Conservation (phyloP, 306 rosid species). For the Quercus aquifolioides region DNA sequence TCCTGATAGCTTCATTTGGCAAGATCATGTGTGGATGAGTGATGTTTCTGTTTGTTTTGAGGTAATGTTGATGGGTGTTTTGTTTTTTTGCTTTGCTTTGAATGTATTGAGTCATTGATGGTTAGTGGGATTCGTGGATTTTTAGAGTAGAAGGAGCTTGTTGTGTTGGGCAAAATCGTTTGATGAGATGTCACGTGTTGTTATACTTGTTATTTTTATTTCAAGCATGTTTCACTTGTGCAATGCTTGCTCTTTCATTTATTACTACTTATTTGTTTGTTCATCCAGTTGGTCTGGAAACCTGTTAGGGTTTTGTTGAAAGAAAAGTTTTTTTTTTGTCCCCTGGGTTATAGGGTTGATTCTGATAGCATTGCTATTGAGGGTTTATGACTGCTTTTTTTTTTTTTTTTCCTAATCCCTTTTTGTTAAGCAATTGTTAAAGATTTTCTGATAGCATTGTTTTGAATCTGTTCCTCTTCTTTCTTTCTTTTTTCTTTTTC, state of each 20-base stretch:
- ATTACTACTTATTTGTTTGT: neutral
- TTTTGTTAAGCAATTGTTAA: neutral
- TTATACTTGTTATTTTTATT: slow-evolving; percentile 1
- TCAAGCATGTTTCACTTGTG: slow-evolving; percentile 8
- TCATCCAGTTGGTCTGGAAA: neutral
- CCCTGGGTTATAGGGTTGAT: neutral
- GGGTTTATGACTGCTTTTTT: neutral
- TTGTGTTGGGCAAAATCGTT: neutral
- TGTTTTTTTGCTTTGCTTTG: neutral
- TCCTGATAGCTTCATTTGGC: neutral
- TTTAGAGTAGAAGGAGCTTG: neutral
- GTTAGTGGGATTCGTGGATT: slow-evolving; percentile 7
- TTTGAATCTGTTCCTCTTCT: neutral
- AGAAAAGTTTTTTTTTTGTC: neutral
- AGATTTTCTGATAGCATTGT: neutral
- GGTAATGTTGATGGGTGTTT: too few relatives aligned
- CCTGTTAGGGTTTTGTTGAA: neutral
- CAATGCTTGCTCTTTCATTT: neutral
- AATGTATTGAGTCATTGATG: neutral
- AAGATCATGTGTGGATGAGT: neutral
- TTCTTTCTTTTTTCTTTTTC: neutral
- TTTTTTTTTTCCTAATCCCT: neutral
- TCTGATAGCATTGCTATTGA: neutral
- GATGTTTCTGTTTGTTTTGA: too few relatives aligned
- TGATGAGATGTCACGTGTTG: neutral